Evolutionary conservation across 2,329 filamentous ascomycete genomes (phyloP).

Genomic region (Aspergillus eucalypticola): DNA sequence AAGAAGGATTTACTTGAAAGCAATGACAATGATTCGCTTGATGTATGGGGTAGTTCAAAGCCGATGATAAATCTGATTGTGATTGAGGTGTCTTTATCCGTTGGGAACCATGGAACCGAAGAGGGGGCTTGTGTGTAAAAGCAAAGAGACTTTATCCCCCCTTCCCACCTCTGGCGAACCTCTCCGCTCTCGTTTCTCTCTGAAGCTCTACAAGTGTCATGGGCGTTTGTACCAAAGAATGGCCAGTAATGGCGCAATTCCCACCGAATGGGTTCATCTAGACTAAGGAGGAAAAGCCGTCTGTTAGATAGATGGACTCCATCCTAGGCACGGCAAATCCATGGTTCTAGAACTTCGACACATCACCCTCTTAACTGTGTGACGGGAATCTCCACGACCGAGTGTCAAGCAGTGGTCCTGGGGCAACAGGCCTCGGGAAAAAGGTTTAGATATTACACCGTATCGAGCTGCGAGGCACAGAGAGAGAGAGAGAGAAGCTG

Average conservation of each 20-base stretch:
- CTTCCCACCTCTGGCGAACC: background rate
- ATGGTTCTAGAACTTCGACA: background rate
- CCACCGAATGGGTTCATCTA: background rate
- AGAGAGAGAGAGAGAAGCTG: too few relatives aligned
- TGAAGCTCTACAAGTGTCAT: background rate
- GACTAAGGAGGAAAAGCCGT: background rate
- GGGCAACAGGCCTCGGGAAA: background rate
- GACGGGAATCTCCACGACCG: background rate
- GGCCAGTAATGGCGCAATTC: background rate
- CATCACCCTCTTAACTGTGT: background rate
- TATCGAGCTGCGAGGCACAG: background rate
- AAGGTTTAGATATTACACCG: background rate
- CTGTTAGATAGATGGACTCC: background rate
- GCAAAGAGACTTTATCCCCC: background rate
- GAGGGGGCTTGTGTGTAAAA: background rate
- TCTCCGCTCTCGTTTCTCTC: background rate
- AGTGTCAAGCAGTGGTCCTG: background rate
- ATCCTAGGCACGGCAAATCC: constrained; percentile 1
- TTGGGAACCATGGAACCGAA: background rate
- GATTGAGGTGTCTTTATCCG: background rate
- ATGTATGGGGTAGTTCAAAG: background rate
- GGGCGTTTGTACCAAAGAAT: background rate
- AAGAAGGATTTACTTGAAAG: background rate
- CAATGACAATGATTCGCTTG: background rate
- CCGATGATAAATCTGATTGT: background rate